phyloP scores from a whole-genome alignment of 169 alveolate species.

The Eimeria tenella region DNA sequence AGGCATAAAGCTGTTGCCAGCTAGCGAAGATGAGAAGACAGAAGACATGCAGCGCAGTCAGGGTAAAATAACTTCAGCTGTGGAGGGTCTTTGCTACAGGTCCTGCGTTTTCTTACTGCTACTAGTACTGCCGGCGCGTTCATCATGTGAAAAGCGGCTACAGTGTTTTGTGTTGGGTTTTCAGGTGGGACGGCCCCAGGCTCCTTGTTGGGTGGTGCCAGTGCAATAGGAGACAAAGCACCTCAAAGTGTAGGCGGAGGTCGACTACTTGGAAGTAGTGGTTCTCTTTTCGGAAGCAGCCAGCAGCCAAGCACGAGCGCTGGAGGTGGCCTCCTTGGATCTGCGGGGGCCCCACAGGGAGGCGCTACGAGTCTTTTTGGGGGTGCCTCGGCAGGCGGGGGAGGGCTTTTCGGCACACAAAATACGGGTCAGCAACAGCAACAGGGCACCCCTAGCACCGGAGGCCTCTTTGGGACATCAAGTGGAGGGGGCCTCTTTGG shows the following conservation, averaged over 20 bases:
- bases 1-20: conserved; percentile 44
- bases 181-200: neutral
- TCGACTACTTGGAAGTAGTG: conserved; percentile 12
- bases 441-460: conserved; percentile 45
- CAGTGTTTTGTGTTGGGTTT: neutral
- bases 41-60: conserved; percentile 31
- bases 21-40: conserved; percentile 48
- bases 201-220: conserved; percentile 10
- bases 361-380: conserved; percentile 49
- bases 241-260: conserved; percentile 19
- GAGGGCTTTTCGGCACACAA: conserved; percentile 35
- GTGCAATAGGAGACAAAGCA: conserved; percentile 18
- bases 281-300: neutral
- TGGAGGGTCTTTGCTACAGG: neutral
- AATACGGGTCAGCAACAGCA: conserved; percentile 51
- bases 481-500: conserved; percentile 44
- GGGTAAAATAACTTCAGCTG: neutral
- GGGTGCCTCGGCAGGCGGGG: neutral
- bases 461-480: conserved; percentile 40
- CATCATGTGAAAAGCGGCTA: neutral
- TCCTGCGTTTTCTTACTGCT: neutral
- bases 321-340: conserved; percentile 55
- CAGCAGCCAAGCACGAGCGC: conserved; percentile 35
- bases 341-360: conserved; percentile 40
- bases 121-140: conserved; percentile 15